phyloP scores from a whole-genome alignment of 345 rosid species.

The Crucihimalaya himalaica region DNA sequence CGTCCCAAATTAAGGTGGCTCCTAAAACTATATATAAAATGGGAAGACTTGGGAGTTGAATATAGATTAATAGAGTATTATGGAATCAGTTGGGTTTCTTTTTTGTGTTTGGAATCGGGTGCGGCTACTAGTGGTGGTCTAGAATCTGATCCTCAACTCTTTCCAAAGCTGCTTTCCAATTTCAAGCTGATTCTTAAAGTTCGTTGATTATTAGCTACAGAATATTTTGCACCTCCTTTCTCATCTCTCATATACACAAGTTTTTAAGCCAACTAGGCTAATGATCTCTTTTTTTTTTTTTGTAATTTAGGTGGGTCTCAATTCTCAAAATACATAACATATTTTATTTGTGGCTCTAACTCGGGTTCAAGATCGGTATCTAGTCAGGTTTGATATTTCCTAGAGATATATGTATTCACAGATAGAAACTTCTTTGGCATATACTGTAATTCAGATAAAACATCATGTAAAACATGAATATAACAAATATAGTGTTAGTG shows the following conservation, averaged over 20 bases:
- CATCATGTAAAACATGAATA: neutral
- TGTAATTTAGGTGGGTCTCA: neutral
- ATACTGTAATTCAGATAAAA: neutral
- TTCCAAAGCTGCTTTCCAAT: conserved; percentile 24
- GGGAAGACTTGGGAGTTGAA: conserved; percentile 3
- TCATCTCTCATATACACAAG: neutral
- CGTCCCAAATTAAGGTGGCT: conserved; percentile 4
- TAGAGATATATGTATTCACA: too few relatives aligned
- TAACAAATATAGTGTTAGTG: neutral
- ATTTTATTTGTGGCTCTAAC: neutral
- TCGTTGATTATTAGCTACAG: conserved; percentile 15
- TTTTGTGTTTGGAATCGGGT: conserved; percentile 30
- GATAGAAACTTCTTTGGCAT: neutral
- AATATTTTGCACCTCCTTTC: conserved; percentile 22
- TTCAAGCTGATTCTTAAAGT: conserved; percentile 37
- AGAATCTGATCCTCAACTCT: conserved; percentile 36
- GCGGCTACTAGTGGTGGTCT: conserved; percentile 30
- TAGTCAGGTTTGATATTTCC: too few relatives aligned
- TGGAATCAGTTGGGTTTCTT: conserved; percentile 5
- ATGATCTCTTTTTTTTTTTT: neutral
- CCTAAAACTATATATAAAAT: neutral
- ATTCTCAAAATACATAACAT: neutral
- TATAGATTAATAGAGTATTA: neutral
- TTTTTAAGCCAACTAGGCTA: neutral
- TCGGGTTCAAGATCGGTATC: neutral